Conservation (phyloP, 805 yeast genomes). For the Candida manassasensis region DNA sequence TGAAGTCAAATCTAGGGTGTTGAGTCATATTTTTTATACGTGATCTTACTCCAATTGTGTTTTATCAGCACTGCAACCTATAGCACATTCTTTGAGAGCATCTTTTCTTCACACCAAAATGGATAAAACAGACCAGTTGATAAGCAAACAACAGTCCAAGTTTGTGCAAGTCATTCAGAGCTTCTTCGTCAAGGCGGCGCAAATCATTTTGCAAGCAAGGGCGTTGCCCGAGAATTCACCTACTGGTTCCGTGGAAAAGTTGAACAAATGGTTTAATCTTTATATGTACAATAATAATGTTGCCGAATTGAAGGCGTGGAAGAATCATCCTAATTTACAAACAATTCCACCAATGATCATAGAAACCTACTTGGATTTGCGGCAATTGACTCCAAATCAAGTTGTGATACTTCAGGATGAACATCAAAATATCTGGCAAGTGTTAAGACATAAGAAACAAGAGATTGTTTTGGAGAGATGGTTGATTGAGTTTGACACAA, state of each 20-base stretch:
- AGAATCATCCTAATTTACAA: slow-evolving; percentile 16
- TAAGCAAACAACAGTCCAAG: slow-evolving; percentile 28
- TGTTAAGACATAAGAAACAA: slow-evolving; percentile 50
- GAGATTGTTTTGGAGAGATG: slow-evolving; percentile 95
- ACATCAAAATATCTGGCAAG: slow-evolving; percentile 49
- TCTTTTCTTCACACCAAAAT: too few species aligned
- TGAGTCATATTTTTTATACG: too few species aligned
- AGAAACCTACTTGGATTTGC: slow-evolving; percentile 73
- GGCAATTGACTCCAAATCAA: slow-evolving; percentile 52
- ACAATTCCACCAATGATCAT: slow-evolving; percentile 73
- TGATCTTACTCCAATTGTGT: too few species aligned
- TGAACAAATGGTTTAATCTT: slow-evolving; percentile 62
- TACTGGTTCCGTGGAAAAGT: slow-evolving; percentile 18
- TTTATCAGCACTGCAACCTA: too few species aligned
- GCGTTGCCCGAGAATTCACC: slow-evolving; percentile 18
- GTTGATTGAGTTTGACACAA: slow-evolving; percentile 75
- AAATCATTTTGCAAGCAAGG: slow-evolving; percentile 50
- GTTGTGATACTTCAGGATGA: slow-evolving; percentile 56
- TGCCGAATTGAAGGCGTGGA: slow-evolving; percentile 59
- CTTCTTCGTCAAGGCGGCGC: slow-evolving; percentile 62
- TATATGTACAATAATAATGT: slow-evolving; percentile 37
- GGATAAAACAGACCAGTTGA: slow-evolving; percentile 13
- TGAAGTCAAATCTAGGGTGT: too few species aligned
- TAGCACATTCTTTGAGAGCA: too few species aligned
- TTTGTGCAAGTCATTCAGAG: slow-evolving; percentile 47